Evolutionary conservation across 192 early-diverging fungal genomes (phyloP), one percentile per base, ranked within the genome.

Genomic region (Entomortierella chlamydospora): DNA sequence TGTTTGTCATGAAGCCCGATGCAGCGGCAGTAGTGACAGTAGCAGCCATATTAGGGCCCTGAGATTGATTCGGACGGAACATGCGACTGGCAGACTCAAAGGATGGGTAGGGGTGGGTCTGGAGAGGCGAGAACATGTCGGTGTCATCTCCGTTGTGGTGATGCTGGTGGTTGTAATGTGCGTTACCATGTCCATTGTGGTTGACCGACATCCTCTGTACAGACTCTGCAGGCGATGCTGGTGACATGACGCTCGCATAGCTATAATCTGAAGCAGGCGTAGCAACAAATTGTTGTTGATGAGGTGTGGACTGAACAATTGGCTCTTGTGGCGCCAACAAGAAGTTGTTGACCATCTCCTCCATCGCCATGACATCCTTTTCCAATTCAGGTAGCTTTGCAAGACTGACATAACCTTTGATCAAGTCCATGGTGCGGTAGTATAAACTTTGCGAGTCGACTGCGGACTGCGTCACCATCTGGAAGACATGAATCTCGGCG

Each of bases 401-500:
- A 25, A 79, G 42, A 20, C 68, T 79, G 29, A 79, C 67, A 49
- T 79, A 79, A 9, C 76, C 76, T 43, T 79, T 79, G 68, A 79
- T 64, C 37, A 79, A 55, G 47, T 79, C 76, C 62, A 79, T 79
- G 0, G 76, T 79, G 15, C 76, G 61, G 25, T 79, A 79, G 23
- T 79, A 79, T 0, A 79, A 68, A 34, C 42, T 70, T 52, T 79
- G 76, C 5, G 76, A 63, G 29, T 70, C 63, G 0, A 61, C 76
- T 1, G 68, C 17, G 2, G 76, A 79, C 28, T 79, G 76, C 2
- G 62, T 70, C 1, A 79, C 63, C 76, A 79, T 79, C 57, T 70
- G 76, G 63, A 79, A 79, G 63, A 79, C 62, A 56, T 79, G 76
- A 29, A 79, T 79, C 42, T 79, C 76, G 11, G 76, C 76, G 6